phyloP scores from a whole-genome alignment of 768 basidiomycete species.

The Termitomyces heimii region DNA sequence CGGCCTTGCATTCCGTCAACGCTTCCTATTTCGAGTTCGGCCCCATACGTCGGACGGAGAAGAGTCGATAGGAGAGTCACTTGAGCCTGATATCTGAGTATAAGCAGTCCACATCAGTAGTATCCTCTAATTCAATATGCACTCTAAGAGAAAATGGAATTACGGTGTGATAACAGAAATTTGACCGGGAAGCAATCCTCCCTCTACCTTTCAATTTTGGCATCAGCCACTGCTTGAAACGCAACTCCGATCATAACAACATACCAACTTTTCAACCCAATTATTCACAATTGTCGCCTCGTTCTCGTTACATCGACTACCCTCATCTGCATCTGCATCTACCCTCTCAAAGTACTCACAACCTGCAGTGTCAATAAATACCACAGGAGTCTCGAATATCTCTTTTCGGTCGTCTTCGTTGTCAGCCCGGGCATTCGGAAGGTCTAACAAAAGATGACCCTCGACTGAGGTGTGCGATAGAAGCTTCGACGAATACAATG shows the following conservation, averaged over 20 bases:
- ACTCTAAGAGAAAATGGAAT: neutral
- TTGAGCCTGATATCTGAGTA: constrained; percentile 88
- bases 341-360: constrained; percentile 89
- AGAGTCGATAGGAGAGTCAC: constrained; percentile 78
- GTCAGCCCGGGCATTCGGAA: constrained; percentile 45
- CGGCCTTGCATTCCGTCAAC: constrained; percentile 98
- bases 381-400: constrained; percentile 66
- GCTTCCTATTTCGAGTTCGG: constrained; percentile 80
- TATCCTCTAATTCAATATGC: neutral
- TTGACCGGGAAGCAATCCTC: constrained; percentile 59
- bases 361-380: constrained; percentile 93
- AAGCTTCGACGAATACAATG: constrained; percentile 70
- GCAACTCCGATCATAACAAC: neutral
- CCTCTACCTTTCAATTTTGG: constrained; percentile 36
- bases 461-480: constrained; percentile 68
- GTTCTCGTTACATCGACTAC: constrained; percentile 91
- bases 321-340: constrained; percentile 79
- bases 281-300: constrained; percentile 81
- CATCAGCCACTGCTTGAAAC: neutral
- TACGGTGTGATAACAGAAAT: constrained; percentile 89
- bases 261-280: constrained; percentile 78
- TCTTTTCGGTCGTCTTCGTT: constrained; percentile 71
- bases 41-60: constrained; percentile 64
- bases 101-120: neutral
- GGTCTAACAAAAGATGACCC: constrained; percentile 62